Percentiles rank a stretch among this genome's conserved stretches.
Conservation (phyloP, 2,329 filamentous ascomycete genomes). For the Dactylonectria estremocensis region DNA sequence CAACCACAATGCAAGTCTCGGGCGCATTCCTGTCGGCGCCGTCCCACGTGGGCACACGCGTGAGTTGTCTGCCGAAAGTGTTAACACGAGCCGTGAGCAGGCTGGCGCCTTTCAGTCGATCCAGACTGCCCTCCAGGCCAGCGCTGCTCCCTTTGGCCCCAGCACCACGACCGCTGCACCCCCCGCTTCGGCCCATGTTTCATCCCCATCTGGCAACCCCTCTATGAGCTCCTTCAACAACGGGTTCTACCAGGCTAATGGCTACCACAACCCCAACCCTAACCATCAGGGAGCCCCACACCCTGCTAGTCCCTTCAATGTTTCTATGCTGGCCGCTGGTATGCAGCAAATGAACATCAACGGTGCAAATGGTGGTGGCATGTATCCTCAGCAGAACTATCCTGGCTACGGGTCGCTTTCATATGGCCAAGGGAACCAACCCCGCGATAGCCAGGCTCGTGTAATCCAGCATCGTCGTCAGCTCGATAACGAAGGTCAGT, state of each 20-base stretch:
- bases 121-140: constrained; percentile 84
- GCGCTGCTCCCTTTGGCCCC: constrained; percentile 84
- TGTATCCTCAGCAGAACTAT: constrained; percentile 73
- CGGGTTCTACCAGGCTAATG: constrained; percentile 52
- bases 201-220: constrained; percentile 45
- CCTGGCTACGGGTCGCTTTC: constrained; percentile 69
- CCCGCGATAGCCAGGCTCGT: constrained; percentile 82
- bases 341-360: constrained; percentile 77
- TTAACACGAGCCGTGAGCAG: constrained; percentile 61
- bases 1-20: constrained; percentile 86
- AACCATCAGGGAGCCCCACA: constrained; percentile 48
- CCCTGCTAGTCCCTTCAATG: constrained; percentile 50
- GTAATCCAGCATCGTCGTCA: constrained; percentile 83
- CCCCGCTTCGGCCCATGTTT: constrained; percentile 45
- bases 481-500: constrained; percentile 79
- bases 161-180: constrained; percentile 54
- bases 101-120: constrained; percentile 70
- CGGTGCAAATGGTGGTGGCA: constrained; percentile 56
- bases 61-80: constrained; percentile 73
- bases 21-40: constrained; percentile 80
- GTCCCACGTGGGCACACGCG: constrained; percentile 80
- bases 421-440: constrained; percentile 66
- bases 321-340: constrained; percentile 73
- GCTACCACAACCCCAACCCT: constrained; percentile 50
- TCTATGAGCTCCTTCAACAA: constrained; percentile 48